Conservation (phyloP, 2,329 filamentous ascomycete genomes). For the Rachicladosporium sp. region DNA sequence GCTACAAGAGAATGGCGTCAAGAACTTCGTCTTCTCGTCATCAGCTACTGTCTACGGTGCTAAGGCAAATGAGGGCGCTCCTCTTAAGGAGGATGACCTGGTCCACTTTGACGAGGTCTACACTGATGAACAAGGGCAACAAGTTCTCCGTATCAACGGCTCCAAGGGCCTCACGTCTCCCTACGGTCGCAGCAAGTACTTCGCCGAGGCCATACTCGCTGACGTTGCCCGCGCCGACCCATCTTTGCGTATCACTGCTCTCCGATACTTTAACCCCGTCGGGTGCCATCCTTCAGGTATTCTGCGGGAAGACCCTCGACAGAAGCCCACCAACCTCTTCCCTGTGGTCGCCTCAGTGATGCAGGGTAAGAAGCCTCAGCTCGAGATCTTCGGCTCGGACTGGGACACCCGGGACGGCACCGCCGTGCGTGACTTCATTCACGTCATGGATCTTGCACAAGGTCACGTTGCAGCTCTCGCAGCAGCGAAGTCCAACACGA, state of each 20-base stretch:
- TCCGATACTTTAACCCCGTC: constrained; percentile 58
- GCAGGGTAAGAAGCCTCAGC: constrained; percentile 39
- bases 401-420: constrained; percentile 56
- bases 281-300: constrained; percentile 53
- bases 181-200: constrained; percentile 56
- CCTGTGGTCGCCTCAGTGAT: constrained; percentile 52
- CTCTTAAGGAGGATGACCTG: constrained; percentile 14
- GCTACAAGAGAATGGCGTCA: constrained; percentile 48
- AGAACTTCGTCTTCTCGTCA: constrained; percentile 55
- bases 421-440: constrained; percentile 55
- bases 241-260: constrained; percentile 50
- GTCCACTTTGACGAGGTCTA: constrained; percentile 28
- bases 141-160: constrained; percentile 32
- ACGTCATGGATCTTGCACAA: constrained; percentile 52
- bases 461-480: constrained; percentile 51
- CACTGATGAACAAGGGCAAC: constrained; percentile 30
- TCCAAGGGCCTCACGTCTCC: constrained; percentile 50
- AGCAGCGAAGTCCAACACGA: constrained; percentile 21
- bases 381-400: constrained; percentile 52
- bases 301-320: constrained; percentile 51
- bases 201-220: constrained; percentile 53
- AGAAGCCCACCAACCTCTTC: constrained; percentile 51
- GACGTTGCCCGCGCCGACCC: constrained; percentile 50
- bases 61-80: constrained; percentile 15
- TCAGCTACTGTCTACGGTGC: constrained; percentile 55